Percentiles rank a stretch among this genome's conserved stretches.
Conservation (phyloP, 2,329 filamentous ascomycete species). For the Botrytis deweyae region DNA sequence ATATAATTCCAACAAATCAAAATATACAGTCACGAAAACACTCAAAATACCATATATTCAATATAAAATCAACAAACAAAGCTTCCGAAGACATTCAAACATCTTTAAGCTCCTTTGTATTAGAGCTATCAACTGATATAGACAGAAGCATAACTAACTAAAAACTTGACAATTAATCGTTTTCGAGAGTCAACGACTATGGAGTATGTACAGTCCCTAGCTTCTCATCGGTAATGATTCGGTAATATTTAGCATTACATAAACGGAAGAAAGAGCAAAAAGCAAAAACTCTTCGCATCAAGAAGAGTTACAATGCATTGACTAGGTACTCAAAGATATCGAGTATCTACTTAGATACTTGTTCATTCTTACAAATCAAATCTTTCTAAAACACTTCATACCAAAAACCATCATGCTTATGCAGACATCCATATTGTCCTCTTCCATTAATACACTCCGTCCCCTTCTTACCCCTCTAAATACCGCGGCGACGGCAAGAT, state of each 20-base stretch:
- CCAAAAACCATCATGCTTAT: not conserved
- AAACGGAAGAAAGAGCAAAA: not conserved
- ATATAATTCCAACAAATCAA: too few relatives aligned
- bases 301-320: not conserved
- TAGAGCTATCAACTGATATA: not conserved
- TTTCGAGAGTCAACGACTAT: not conserved
- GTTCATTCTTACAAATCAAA: not conserved
- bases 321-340: not conserved
- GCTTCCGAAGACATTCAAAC: not conserved
- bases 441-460: not conserved
- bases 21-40: too few relatives aligned
- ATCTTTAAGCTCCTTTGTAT: not conserved
- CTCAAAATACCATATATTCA: not conserved
- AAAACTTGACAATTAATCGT: not conserved
- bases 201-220: too few relatives aligned
- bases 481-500: too few relatives aligned
- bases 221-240: not conserved
- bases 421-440: not conserved
- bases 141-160: accelerated
- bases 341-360: not conserved
- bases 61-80: not conserved
- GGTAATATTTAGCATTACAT: not conserved
- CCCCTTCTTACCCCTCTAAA: not conserved
- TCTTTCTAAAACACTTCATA: not conserved
- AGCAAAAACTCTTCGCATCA: not conserved